Conservation (phyloP, 2,329 filamentous ascomycete genomes). For the Decorospora gaudefroyi region DNA sequence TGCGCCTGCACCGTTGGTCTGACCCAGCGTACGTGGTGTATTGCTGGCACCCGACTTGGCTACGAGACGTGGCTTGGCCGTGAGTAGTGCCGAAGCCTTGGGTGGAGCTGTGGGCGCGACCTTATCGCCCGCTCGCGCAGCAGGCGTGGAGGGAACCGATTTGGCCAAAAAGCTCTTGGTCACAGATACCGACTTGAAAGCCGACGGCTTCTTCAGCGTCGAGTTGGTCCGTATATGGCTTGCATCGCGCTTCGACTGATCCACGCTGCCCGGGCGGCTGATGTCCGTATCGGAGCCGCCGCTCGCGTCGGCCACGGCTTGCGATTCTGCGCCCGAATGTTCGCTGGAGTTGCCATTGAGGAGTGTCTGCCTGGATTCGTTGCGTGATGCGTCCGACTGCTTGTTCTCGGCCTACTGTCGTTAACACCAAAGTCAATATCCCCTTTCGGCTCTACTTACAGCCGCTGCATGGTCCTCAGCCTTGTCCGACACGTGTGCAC, state of each 20-base stretch:
- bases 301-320: conserved; percentile 67
- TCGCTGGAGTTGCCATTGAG: conserved; percentile 47
- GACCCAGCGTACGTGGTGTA: conserved; percentile 56
- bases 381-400: conserved; percentile 14
- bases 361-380: conserved; percentile 31
- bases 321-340: conserved; percentile 39
- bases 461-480: conserved; percentile 18
- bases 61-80: conserved; percentile 71
- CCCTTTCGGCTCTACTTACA: conserved; percentile 27
- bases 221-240: conserved; percentile 63
- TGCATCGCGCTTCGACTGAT: conserved; percentile 61
- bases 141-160: conserved; percentile 58
- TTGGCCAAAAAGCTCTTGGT: conserved; percentile 87
- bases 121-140: conserved; percentile 61
- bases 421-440: conserved; percentile 20
- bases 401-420: conserved; percentile 21
- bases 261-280: conserved; percentile 60
- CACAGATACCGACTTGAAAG: conserved; percentile 84
- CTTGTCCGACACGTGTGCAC: conserved; percentile 25
- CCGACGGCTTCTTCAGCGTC: conserved; percentile 70
- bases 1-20: conserved; percentile 62
- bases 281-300: conserved; percentile 78
- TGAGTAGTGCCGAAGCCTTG: conserved; percentile 55
- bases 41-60: conserved; percentile 71
- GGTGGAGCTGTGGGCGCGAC: conserved; percentile 49